A percentile compares a stretch with the other conserved stretches of the same genome.
phyloP scores from a whole-genome alignment of 1,284 basidiomycete species.

The Naganishia sp. region DNA sequence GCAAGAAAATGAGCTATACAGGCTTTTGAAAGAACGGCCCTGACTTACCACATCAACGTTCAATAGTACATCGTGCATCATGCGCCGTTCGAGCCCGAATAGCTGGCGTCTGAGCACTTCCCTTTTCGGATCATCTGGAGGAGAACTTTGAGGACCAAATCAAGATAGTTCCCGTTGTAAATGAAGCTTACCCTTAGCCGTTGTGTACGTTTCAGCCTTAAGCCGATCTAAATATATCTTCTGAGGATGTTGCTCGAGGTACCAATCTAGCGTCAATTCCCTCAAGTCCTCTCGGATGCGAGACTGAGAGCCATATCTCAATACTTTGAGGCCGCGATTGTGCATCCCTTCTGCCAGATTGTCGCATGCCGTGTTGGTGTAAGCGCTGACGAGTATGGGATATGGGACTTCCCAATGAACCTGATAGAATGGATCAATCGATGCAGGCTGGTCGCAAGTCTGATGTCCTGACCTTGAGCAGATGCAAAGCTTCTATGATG shows the following conservation, averaged over 20 bases:
- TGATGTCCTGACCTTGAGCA: constrained; percentile 67
- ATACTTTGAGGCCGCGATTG: constrained; percentile 65
- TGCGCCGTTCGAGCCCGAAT: constrained; percentile 37
- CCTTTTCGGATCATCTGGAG: constrained; percentile 3
- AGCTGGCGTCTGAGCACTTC: constrained; percentile 35
- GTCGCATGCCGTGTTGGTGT: constrained; percentile 93
- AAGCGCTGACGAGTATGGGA: constrained; percentile 84
- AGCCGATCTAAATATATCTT: constrained; percentile 57
- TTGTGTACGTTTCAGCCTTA: constrained; percentile 44
- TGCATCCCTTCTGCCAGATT: constrained; percentile 73
- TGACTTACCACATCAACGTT: constrained; percentile 71
- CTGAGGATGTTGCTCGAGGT: constrained; percentile 66
- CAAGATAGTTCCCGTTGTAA: neutral
- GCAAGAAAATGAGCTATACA: neutral
- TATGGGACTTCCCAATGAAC: constrained; percentile 77
- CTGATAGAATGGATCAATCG: constrained; percentile 48
- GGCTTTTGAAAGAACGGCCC: constrained; percentile 3
- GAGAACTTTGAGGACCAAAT: neutral
- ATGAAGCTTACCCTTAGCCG: constrained; percentile 31
- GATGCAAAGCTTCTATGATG: constrained; percentile 76
- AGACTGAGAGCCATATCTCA: constrained; percentile 72
- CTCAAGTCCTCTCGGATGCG: constrained; percentile 63
- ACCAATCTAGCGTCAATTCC: constrained; percentile 66
- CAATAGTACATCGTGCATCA: constrained; percentile 60
- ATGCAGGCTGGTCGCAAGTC: neutral